A percentile compares a stretch with the other conserved stretches of the same genome.
phyloP scores from a whole-genome alignment of 768 basidiomycete species.

The Tylopilus rubrobrunneus region DNA sequence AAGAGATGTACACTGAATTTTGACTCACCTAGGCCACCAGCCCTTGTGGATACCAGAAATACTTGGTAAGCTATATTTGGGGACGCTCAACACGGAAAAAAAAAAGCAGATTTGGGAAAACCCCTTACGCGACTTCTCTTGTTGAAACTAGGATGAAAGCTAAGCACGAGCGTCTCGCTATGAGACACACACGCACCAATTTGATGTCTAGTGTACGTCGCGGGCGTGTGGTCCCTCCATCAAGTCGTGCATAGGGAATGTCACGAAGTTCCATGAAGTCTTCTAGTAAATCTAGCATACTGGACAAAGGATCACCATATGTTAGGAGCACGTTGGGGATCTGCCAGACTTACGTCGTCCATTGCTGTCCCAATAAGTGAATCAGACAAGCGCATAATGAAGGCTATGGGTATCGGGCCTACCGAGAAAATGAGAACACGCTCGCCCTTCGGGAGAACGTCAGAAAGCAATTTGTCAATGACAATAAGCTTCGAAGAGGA shows the following conservation, averaged over 20 bases:
- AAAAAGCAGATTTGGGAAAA: not conserved
- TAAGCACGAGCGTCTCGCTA: not conserved
- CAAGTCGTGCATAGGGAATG: constrained; percentile 58
- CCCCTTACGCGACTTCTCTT: constrained; percentile 49
- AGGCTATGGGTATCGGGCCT: constrained; percentile 12
- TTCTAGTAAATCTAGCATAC: constrained; percentile 67
- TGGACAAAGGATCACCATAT: constrained; percentile 20
- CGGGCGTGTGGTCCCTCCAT: constrained; percentile 51
- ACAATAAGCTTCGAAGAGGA: constrained; percentile 53
- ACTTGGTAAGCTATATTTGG: constrained; percentile 51
- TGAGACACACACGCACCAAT: constrained; percentile 35
- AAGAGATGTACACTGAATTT: not conserved
- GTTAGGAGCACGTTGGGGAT: not conserved
- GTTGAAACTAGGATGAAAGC: constrained; percentile 44
- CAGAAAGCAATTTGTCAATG: constrained; percentile 56
- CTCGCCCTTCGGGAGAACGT: constrained; percentile 56
- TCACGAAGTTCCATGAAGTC: constrained; percentile 60
- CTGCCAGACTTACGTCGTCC: constrained; percentile 40
- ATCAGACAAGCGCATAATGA: constrained; percentile 3
- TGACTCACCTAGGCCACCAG: constrained; percentile 60
- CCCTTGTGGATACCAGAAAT: constrained; percentile 67
- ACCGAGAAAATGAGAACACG: constrained; percentile 68
- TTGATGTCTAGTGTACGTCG: constrained; percentile 56
- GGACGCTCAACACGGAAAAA: constrained; percentile 3
- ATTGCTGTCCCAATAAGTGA: constrained; percentile 43